phyloP scores from a whole-genome alignment of 352 stramenopile species.

The Globisporangium paddicum region DNA sequence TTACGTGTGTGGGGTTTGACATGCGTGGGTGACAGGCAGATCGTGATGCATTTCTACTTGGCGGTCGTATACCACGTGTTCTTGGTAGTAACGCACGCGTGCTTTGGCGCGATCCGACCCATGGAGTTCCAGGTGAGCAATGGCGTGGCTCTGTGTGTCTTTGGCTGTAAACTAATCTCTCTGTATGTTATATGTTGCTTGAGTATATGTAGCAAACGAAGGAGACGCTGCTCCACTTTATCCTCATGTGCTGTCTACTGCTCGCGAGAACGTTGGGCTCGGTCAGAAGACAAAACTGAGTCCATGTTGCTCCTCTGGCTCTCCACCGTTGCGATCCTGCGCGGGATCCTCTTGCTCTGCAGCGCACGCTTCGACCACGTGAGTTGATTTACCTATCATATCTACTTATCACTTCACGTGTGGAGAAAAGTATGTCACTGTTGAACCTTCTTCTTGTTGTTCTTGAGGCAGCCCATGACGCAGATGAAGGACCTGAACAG shows the following conservation, averaged over 20 bases:
- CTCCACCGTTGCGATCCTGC: slow-evolving; percentile 50
- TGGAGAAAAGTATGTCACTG: too few species aligned
- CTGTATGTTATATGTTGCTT: too few species aligned
- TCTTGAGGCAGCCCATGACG: slow-evolving; percentile 60
- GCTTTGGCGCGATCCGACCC: slow-evolving; percentile 41
- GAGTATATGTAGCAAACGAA: slow-evolving; percentile 86
- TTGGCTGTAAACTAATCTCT: too few species aligned
- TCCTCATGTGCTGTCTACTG: slow-evolving; percentile 67
- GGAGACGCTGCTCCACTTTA: slow-evolving; percentile 71
- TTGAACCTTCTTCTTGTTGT: too few species aligned
- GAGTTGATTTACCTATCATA: neutral
- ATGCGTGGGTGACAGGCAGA: too few species aligned
- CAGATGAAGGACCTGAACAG: slow-evolving; percentile 49
- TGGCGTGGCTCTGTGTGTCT: too few species aligned
- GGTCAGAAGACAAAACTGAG: slow-evolving; percentile 31
- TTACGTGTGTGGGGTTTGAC: too few species aligned
- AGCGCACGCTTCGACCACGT: slow-evolving; percentile 63
- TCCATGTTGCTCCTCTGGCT: slow-evolving; percentile 65
- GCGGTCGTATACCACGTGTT: slow-evolving; percentile 66
- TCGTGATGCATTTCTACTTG: slow-evolving; percentile 66
- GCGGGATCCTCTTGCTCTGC: slow-evolving; percentile 53
- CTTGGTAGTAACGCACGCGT: slow-evolving; percentile 34
- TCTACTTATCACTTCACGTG: neutral
- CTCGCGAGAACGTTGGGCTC: slow-evolving; percentile 65
- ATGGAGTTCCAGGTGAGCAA: slow-evolving; percentile 44